phyloP scores from a whole-genome alignment of 805 yeast species.

The Ogataea neopini region DNA sequence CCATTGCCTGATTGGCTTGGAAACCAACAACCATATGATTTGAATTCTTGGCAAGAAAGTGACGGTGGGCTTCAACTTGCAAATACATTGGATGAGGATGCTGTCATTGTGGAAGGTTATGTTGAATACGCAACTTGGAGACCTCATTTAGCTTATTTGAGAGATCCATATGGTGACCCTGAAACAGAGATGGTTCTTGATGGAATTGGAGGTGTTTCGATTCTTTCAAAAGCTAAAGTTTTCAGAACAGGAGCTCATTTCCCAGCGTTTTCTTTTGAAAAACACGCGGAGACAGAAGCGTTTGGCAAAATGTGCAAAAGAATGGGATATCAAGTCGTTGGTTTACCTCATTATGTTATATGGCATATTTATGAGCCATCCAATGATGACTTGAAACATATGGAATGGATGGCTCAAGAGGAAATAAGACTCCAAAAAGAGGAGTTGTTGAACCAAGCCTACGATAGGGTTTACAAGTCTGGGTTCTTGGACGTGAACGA shows the following conservation, averaged over 20 bases:
- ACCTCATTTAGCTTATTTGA: conserved; percentile 90
- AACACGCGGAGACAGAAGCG: conserved; percentile 97
- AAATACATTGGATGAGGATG: conserved; percentile 79
- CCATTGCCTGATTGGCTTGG: conserved; percentile 87
- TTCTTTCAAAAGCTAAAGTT: conserved; percentile 81
- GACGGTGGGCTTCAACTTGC: conserved; percentile 83
- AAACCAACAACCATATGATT: conserved; percentile 80
- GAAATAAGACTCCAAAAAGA: conserved; percentile 66
- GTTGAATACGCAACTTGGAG: conserved; percentile 98
- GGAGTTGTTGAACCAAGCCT: conserved; percentile 61
- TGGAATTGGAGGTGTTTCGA: conserved; percentile 97
- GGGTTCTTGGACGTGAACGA: conserved; percentile 77
- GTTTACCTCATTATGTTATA: conserved; percentile 90
- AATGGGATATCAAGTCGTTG: conserved; percentile 86
- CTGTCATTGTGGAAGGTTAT: conserved; percentile 95
- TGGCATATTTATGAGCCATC: conserved; percentile 98
- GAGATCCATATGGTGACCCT: conserved; percentile 95
- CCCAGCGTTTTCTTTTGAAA: conserved; percentile 94
- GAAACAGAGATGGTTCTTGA: conserved; percentile 91
- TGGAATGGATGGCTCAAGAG: conserved; percentile 88
- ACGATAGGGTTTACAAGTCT: conserved; percentile 69
- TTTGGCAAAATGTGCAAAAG: conserved; percentile 86
- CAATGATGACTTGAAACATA: conserved; percentile 77
- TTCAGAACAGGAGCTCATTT: conserved; percentile 89
- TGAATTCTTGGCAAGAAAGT: conserved; percentile 84